Percentiles rank a stretch among this genome's conserved stretches.
Conservation (phyloP, 179 eudicot genomes). For the Silene noctiflora region DNA sequence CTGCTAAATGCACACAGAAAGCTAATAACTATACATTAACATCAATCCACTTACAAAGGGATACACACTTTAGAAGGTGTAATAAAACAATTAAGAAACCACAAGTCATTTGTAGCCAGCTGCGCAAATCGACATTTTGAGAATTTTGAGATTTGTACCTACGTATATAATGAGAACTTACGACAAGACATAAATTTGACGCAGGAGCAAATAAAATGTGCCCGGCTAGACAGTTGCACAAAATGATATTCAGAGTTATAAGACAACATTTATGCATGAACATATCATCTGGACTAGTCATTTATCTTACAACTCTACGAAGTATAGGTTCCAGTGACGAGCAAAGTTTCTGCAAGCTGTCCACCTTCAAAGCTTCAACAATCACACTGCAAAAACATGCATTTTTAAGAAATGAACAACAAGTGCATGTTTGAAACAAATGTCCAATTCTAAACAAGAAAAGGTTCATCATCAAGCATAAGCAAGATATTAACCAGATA, state of each 20-base stretch:
- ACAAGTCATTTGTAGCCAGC: too few species aligned
- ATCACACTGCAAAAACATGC: constrained; percentile 60
- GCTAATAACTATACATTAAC: too few species aligned
- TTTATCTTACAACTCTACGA: constrained; percentile 80
- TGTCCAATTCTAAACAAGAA: background rate
- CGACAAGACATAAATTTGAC: background rate
- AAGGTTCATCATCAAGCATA: background rate
- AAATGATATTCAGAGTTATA: background rate
- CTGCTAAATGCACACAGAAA: background rate
- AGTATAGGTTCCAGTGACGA: constrained; percentile 93
- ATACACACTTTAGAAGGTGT: too few species aligned
- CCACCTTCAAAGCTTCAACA: constrained; percentile 90
- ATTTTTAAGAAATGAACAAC: constrained; percentile 4
- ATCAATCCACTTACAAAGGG: too few species aligned
- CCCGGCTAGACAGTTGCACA: background rate
- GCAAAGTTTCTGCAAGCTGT: constrained; percentile 89
- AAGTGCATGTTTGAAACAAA: background rate
- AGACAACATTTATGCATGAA: background rate
- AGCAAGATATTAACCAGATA: background rate
- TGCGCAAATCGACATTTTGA: too few species aligned
- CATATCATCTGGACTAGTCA: background rate
- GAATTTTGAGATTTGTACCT: too few species aligned
- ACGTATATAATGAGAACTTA: background rate
- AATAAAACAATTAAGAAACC: too few species aligned
- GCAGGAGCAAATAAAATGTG: background rate